Evolutionary conservation across 345 rosid genomes (phyloP), one percentile per base, ranked within the genome.

Genomic region (Trapa bicornis): DNA sequence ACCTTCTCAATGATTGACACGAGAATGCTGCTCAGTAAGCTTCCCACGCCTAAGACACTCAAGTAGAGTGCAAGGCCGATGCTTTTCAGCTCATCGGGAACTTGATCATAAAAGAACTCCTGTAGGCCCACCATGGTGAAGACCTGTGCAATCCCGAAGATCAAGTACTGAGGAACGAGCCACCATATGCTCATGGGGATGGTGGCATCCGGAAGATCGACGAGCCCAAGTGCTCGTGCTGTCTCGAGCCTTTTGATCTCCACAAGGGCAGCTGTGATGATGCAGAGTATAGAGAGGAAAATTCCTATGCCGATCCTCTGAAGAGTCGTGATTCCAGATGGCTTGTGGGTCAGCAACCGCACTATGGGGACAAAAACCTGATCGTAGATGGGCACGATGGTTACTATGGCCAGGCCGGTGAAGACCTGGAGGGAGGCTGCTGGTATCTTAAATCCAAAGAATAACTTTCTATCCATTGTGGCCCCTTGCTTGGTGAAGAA

Each of bases 401-500:
- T 3, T 6, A 86, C 69, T 39, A 80, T 72, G 37, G 83, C 15
- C 3, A 86, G 37, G 75, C 78, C 71, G n/a, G 71, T 72, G 79
- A 86, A 84, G 68, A 75, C 78, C 72, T 81, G 84, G 57, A 86
- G 89, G 61, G 92, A 67, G 16, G 92, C 87, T 6, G 89, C 80
- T 1, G 88, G 85, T 47, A 86, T 71, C 41, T 73, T n/a, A 33
- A 86, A 64, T 22, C 72, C 75, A 41, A 65, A 2, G 62, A 79
- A 52, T 38, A 86, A 64, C 70, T 79, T 62, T 72, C 87, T 78
- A 74, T 84, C 84, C 85, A 84, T 66, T 1, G 88, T 82, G 50
- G 75, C 81, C 61, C 88, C 91, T 77, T 84, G 86, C 75, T 82
- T 86, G 17, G 85, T 82, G 45, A 84, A 86, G 75, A 86, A 82